These are phyloP conservation scores for Rhizopogon parksii DNA, from an alignment of 1,284 basidiomycete genomes.

Conservation along the genomic window DNA sequence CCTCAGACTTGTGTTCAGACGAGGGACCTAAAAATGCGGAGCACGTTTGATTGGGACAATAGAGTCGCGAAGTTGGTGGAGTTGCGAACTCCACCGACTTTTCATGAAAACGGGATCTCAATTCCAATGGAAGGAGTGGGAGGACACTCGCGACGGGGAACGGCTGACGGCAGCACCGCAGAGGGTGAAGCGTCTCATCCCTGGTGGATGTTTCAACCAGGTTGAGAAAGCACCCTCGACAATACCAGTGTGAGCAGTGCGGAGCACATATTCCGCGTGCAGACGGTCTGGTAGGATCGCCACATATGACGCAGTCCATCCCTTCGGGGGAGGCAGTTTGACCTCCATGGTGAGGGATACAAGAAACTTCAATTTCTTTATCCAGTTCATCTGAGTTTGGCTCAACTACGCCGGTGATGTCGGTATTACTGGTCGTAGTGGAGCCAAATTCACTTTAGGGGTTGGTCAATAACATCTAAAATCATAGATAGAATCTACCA, in stretches of 20 bases:
- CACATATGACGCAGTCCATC: slow-evolving; percentile 21
- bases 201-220: slow-evolving; percentile 32
- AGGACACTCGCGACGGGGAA: slow-evolving; percentile 28
- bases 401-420: background rate
- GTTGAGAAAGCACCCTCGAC: slow-evolving; percentile 28
- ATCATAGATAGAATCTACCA: background rate
- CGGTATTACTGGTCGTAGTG: background rate
- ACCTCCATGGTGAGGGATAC: too few relatives aligned
- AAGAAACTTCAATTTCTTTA: slow-evolving; percentile 2
- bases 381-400: slow-evolving; percentile 8
- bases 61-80: slow-evolving; percentile 30
- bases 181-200: slow-evolving; percentile 36
- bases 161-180: slow-evolving; percentile 33
- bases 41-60: slow-evolving; percentile 35
- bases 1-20: slow-evolving; percentile 4
- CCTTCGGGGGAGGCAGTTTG: background rate
- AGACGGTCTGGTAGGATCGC: slow-evolving; percentile 7
- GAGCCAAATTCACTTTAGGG: background rate
- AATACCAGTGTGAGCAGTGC: slow-evolving; percentile 32
- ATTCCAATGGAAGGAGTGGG: slow-evolving; percentile 18
- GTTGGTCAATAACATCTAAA: background rate
- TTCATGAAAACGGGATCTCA: slow-evolving; percentile 20
- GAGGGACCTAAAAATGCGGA: slow-evolving; percentile 33
- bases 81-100: slow-evolving; percentile 28
- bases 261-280: slow-evolving; percentile 19